Evolutionary conservation across 2,329 filamentous ascomycete species (phyloP).

Genomic region (Huntiella decipiens): DNA sequence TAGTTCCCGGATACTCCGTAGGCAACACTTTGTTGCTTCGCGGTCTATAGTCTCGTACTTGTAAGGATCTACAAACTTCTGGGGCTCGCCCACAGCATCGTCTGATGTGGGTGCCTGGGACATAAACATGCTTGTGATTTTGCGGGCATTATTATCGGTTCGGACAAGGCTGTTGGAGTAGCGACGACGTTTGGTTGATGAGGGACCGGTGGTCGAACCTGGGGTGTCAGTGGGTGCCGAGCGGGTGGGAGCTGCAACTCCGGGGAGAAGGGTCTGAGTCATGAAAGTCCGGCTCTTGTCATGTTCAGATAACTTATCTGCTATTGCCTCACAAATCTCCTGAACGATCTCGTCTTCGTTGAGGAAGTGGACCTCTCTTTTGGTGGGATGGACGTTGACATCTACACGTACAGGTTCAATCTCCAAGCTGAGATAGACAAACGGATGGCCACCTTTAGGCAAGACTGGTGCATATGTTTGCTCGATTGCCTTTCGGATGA

Average conservation of each 20-base stretch:
- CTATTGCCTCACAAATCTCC: constrained; percentile 62
- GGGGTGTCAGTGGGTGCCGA: constrained; percentile 15
- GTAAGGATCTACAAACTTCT: constrained; percentile 26
- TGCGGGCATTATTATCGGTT: constrained; percentile 72
- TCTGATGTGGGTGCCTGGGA: constrained; percentile 1
- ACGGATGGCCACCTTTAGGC: constrained; percentile 86
- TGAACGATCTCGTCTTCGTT: constrained; percentile 95
- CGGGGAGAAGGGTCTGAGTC: constrained; percentile 76
- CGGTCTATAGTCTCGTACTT: constrained; percentile 55
- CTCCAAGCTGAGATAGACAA: constrained; percentile 77
- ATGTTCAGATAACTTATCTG: constrained; percentile 60
- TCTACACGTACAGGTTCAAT: constrained; percentile 86
- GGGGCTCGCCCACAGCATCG: constrained; percentile 20
- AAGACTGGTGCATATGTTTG: constrained; percentile 75
- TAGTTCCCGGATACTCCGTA: constrained; percentile 73
- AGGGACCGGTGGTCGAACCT: constrained; percentile 16
- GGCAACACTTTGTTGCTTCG: constrained; percentile 47
- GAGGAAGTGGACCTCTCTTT: constrained; percentile 88
- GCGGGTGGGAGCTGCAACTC: constrained; percentile 24
- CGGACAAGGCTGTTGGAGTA: constrained; percentile 62
- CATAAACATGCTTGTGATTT: constrained; percentile 85
- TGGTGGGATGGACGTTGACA: constrained; percentile 95
- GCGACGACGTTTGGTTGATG: constrained; percentile 21
- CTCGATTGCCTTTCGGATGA: constrained; percentile 77
- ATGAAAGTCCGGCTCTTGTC: constrained; percentile 89